These are phyloP conservation scores for Rhododendron williamsianum DNA, from an alignment of 148 eudicot species.

Conservation along the genomic window DNA sequence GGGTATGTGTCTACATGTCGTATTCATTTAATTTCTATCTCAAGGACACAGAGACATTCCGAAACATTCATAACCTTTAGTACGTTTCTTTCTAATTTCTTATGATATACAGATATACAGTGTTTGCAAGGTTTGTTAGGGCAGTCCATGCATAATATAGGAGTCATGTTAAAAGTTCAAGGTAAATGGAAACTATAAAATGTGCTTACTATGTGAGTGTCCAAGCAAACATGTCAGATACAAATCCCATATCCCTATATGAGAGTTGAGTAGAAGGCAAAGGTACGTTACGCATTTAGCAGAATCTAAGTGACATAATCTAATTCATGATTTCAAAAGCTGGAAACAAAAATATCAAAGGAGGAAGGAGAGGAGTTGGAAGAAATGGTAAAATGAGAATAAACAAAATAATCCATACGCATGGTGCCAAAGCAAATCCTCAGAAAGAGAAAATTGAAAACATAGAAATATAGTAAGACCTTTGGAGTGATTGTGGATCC, in stretches of 20 bases:
- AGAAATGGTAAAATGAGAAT: not conserved
- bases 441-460: not conserved
- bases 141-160: not conserved
- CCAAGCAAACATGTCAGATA: not conserved
- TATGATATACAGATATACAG: not conserved
- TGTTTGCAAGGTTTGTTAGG: not conserved
- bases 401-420: not conserved
- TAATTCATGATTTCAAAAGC: not conserved
- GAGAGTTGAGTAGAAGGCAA: not conserved
- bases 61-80: not conserved
- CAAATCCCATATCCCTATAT: not conserved
- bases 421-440: not conserved
- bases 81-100: not conserved
- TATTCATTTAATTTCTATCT: not conserved
- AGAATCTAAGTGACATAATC: not conserved
- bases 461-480: not conserved
- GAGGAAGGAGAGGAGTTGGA: not conserved
- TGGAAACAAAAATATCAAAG: not conserved
- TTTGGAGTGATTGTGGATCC: not conserved
- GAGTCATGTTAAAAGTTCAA: not conserved
- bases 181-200: not conserved
- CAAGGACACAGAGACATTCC: not conserved
- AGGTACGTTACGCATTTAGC: not conserved
- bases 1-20: not conserved
- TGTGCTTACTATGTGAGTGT: not conserved